Evolutionary conservation across 768 basidiomycete genomes (phyloP), one percentile per base, ranked within the genome.

Genomic region (Amanita fuliginea): DNA sequence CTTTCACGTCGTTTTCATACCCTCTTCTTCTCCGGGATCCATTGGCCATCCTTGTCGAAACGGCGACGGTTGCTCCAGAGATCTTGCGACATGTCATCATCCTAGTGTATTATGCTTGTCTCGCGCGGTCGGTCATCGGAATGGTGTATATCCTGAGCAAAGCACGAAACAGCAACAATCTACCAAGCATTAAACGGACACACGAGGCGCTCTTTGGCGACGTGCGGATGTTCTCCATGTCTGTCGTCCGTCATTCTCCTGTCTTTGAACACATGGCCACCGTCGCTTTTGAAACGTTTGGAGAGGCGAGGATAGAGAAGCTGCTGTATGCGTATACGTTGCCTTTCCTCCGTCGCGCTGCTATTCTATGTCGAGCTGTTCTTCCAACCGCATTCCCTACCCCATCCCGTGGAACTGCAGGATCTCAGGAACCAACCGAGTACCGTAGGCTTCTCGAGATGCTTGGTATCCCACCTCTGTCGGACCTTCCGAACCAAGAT

Each of bases 1-100:
- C 89, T 1, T 71, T 91, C 51, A 86, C 83, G 3, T 83, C 87
- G 2, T 84, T 88, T 54, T 83, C 88, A 0, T 84, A 83, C 48
- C 93, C 94, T 1, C 68, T 97, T 0, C 79, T 98, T 11, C 77
- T 90, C 2, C 78, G 94, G 16, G 91, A 96, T 61, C 94, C 96
- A 0, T 83, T 97, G 57, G 84, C 86, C 2, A 76, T 95, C 34
- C 74, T 99, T 18, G 74, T 95, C 21, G 95, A 99, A 67, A 81
- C 86, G 0, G 93, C 94, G 0, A 86, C 88, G 2, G 82, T 96
- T 40, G 82, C 86, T 0, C 94, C 92, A 0, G 88, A 93, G 53
- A 85, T 92, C 60, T 75, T 99, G 22, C 80, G 85, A 28, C 86
- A 96, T 56, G 84, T 95, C 40, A 75, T 92, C n/a, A 73, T 88